phyloP scores from a whole-genome alignment of 176 grass and related monocot species.

The Guadua angustifolia region DNA sequence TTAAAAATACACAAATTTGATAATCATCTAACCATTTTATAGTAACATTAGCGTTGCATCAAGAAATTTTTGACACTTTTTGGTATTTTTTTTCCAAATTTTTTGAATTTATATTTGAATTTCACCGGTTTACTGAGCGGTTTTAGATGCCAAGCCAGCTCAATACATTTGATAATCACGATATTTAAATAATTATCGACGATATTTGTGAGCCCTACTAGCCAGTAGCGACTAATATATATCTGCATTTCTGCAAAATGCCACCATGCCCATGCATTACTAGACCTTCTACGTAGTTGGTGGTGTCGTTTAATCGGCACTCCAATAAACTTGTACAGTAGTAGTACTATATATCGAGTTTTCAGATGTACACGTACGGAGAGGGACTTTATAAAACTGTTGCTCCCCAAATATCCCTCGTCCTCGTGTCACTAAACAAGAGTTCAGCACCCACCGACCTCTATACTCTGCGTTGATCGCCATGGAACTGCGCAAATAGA shows the following conservation, averaged over 20 bases:
- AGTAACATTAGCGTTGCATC: too few species aligned
- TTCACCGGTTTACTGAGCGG: too few species aligned
- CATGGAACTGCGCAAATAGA: neutral
- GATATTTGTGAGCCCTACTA: too few species aligned
- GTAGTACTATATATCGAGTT: neutral
- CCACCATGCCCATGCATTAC: neutral
- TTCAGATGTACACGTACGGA: neutral
- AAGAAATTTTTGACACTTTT: too few species aligned
- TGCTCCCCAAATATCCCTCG: neutral
- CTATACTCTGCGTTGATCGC: neutral
- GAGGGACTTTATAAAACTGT: neutral
- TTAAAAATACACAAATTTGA: too few species aligned
- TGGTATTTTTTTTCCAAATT: too few species aligned
- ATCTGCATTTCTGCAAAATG: neutral
- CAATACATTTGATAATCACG: too few species aligned
- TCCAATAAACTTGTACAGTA: neutral
- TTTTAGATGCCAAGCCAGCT: too few species aligned
- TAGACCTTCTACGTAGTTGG: neutral
- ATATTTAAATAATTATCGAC: too few species aligned
- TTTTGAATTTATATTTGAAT: too few species aligned
- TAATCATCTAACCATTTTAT: too few species aligned
- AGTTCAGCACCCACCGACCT: neutral
- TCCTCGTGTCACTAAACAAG: neutral
- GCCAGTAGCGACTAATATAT: too few species aligned
- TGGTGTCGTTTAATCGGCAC: neutral